Conservation (phyloP, 176 grass and related monocot genomes). For the Oryza meyeriana region DNA sequence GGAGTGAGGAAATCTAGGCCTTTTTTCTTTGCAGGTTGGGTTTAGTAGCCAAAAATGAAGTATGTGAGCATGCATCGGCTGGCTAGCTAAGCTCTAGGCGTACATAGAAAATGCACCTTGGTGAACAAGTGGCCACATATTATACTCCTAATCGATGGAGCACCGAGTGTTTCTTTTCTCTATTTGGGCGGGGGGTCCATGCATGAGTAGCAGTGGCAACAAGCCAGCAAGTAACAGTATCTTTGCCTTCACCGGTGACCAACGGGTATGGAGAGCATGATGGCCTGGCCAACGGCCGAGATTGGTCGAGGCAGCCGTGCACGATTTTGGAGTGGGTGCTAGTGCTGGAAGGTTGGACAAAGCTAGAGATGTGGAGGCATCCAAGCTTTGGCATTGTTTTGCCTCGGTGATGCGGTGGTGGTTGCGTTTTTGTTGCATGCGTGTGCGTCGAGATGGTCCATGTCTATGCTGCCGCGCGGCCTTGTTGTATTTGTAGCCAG, state of each 20-base stretch:
- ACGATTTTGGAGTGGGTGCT: not conserved
- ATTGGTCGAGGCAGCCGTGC: constrained; percentile 5
- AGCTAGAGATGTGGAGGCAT: not conserved
- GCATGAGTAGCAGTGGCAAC: not conserved
- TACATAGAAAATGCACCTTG: not conserved
- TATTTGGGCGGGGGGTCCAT: constrained; percentile 19
- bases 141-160: not conserved
- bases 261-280: constrained; percentile 18
- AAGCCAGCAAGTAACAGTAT: constrained; percentile 4
- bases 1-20: constrained; percentile 38
- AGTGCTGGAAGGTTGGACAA: not conserved
- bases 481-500: constrained; percentile 26
- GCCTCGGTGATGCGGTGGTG: constrained; percentile 26
- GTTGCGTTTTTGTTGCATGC: constrained; percentile 16
- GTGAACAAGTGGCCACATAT: constrained; percentile 21
- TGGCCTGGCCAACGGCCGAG: not conserved
- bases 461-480: not conserved
- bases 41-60: not conserved
- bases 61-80: not conserved
- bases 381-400: constrained; percentile 15
- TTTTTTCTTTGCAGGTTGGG: constrained; percentile 29
- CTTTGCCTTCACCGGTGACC: constrained; percentile 8
- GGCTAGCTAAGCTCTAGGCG: not conserved
- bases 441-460: constrained; percentile 20
- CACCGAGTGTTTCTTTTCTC: not conserved